Percentiles rank a stretch among this genome's conserved stretches.
These are phyloP conservation scores for Schwanniomyces vanrijiae DNA, from an alignment of 805 yeast species.

Conservation along the genomic window DNA sequence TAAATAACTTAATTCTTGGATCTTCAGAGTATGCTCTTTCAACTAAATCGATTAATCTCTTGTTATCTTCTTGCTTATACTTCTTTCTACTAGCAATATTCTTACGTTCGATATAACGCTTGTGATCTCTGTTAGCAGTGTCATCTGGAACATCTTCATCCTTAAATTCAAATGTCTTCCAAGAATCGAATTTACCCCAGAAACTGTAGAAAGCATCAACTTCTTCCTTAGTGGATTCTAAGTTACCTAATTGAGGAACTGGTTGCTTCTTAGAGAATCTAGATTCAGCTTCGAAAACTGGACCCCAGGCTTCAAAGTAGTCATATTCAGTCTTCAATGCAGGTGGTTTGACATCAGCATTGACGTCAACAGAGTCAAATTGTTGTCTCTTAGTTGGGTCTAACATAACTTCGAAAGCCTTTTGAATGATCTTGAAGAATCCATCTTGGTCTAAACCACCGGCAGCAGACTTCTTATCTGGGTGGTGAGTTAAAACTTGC, in stretches of 20 bases:
- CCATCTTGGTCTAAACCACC: constrained; percentile 93
- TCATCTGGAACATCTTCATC: constrained; percentile 99
- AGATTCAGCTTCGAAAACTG: constrained; percentile 85
- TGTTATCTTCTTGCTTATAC: constrained; percentile 96
- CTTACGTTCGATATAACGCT: constrained; percentile 97
- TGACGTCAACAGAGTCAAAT: constrained; percentile 91
- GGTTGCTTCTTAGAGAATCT: constrained; percentile 93
- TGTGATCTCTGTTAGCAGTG: constrained; percentile 98
- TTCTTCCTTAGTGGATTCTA: constrained; percentile 67
- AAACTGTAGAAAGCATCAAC: constrained; percentile 88
- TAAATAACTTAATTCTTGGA: constrained; percentile 92
- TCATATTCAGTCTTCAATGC: constrained; percentile 64
- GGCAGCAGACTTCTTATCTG: constrained; percentile 93
- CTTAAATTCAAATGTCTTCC: constrained; percentile 97
- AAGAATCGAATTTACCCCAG: constrained; percentile 95
- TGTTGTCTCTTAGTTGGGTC: constrained; percentile 88
- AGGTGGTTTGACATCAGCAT: constrained; percentile 84
- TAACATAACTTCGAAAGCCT: constrained; percentile 87
- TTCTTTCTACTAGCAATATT: constrained; percentile 95
- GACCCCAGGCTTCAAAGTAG: constrained; percentile 90
- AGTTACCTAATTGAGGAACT: constrained; percentile 76
- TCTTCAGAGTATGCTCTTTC: constrained; percentile 88
- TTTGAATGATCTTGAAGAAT: constrained; percentile 96
- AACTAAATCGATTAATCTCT: constrained; percentile 80
- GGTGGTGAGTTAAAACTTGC: constrained; percentile 95